Percentiles rank a stretch among this genome's conserved stretches.
Conservation (phyloP, 352 stramenopile genomes). For the Pythium volutum region DNA sequence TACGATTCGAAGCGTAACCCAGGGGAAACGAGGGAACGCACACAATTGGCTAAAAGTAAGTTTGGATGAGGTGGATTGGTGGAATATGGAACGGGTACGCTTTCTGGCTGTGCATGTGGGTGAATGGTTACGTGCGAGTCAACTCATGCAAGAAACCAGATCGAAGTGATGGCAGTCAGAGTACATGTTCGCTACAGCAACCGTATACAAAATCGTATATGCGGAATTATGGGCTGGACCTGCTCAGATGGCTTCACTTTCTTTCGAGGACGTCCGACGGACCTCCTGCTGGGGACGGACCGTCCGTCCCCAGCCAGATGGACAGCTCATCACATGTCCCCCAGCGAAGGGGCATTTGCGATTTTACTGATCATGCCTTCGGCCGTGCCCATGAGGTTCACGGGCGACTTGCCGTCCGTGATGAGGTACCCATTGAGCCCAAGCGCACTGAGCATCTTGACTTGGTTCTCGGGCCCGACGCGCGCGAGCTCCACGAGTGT, state of each 20-base stretch:
- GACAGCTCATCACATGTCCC: too few species aligned
- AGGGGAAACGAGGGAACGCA: neutral
- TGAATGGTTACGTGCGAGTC: neutral
- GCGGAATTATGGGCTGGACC: neutral
- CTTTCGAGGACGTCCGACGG: constrained; percentile 4
- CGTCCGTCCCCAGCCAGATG: too few species aligned
- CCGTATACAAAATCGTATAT: neutral
- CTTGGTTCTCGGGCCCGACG: constrained; percentile 68
- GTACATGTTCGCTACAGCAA: neutral
- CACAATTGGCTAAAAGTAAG: too few species aligned
- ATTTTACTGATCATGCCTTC: constrained; percentile 75
- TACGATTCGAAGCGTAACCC: neutral
- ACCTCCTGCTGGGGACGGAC: too few species aligned
- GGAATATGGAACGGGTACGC: neutral
- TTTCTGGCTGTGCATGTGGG: neutral
- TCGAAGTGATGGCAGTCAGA: neutral
- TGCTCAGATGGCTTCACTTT: constrained; percentile 7
- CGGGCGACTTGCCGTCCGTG: constrained; percentile 77
- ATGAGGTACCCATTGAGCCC: constrained; percentile 83
- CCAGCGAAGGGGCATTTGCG: constrained; percentile 32
- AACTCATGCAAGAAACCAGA: constrained; percentile 28
- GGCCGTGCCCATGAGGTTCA: constrained; percentile 73
- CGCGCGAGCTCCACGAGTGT: constrained; percentile 74
- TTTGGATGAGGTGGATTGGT: constrained; percentile 8
- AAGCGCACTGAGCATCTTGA: constrained; percentile 73